Evolutionary conservation across 2,329 filamentous ascomycete species (phyloP).

Genomic region (Alternaria solani): DNA sequence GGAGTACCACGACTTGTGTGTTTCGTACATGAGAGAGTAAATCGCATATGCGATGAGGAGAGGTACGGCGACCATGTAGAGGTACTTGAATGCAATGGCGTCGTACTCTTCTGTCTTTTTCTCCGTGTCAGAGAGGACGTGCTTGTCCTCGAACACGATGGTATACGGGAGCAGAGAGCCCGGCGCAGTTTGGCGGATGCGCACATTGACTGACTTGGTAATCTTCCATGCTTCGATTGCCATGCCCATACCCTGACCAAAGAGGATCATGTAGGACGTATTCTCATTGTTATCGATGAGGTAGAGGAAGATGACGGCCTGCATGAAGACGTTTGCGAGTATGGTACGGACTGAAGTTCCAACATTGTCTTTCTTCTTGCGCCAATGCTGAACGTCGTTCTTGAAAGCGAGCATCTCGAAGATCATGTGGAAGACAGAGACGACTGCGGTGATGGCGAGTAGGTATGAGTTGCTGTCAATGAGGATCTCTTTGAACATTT

Average conservation of each 20-base stretch:
- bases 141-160: slow-evolving; percentile 92
- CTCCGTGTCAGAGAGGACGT: slow-evolving; percentile 92
- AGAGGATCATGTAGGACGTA: slow-evolving; percentile 98
- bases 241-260: slow-evolving; percentile 87
- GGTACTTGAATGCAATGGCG: slow-evolving; percentile 95
- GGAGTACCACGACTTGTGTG: slow-evolving; percentile 97
- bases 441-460: slow-evolving; percentile 81
- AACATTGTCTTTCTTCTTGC: slow-evolving; percentile 99
- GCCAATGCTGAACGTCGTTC: slow-evolving; percentile 95
- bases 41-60: slow-evolving; percentile 86
- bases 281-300: slow-evolving; percentile 96
- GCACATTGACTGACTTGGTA: slow-evolving; percentile 91
- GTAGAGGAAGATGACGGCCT: slow-evolving; percentile 93
- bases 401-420: slow-evolving; percentile 97
- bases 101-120: slow-evolving; percentile 99
- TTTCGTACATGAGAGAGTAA: slow-evolving; percentile 92
- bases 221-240: slow-evolving; percentile 90
- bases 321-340: slow-evolving; percentile 97
- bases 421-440: slow-evolving; percentile 89
- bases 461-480: slow-evolving; percentile 94
- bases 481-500: slow-evolving; percentile 95
- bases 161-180: slow-evolving; percentile 79
- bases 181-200: slow-evolving; percentile 72
- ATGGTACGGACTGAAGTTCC: slow-evolving; percentile 97
- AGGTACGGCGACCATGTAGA: slow-evolving; percentile 91